Evolutionary conservation across 345 rosid species (phyloP).

Genomic region (Heritiera fomes): DNA sequence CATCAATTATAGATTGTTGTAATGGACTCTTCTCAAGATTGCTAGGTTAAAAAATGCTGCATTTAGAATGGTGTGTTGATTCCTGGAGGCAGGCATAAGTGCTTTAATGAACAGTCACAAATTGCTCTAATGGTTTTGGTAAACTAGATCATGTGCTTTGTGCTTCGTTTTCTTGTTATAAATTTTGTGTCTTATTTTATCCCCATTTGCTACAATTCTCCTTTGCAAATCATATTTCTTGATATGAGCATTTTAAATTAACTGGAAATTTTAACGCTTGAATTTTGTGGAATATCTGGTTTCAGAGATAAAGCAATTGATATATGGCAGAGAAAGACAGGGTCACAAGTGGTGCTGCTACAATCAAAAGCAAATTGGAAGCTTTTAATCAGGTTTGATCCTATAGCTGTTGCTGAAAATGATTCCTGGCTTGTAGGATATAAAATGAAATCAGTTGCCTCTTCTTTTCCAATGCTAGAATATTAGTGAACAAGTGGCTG

Average conservation of each 20-base stretch:
- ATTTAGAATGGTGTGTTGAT: background rate
- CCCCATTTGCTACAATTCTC: background rate
- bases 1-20: background rate
- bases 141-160: background rate
- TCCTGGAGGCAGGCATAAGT: background rate
- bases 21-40: background rate
- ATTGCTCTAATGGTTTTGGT: background rate
- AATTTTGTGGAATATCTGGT: constrained; percentile 57
- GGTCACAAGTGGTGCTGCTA: constrained; percentile 91
- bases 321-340: constrained; percentile 93
- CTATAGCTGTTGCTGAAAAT: background rate
- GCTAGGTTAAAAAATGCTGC: background rate
- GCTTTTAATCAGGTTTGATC: constrained; percentile 92
- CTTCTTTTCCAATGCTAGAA: constrained; percentile 44
- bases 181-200: background rate
- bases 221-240: constrained; percentile 12
- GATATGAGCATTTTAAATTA: background rate
- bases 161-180: too few relatives aligned
- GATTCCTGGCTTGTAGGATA: background rate
- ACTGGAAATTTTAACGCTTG: constrained; percentile 17
- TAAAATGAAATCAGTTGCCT: constrained; percentile 18
- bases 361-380: constrained; percentile 67
- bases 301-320: constrained; percentile 88
- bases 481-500: constrained; percentile 87
- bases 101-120: background rate